phyloP scores from a whole-genome alignment of 495 filamentous ascomycete genomes.

The Chaetomidium leptoderma region DNA sequence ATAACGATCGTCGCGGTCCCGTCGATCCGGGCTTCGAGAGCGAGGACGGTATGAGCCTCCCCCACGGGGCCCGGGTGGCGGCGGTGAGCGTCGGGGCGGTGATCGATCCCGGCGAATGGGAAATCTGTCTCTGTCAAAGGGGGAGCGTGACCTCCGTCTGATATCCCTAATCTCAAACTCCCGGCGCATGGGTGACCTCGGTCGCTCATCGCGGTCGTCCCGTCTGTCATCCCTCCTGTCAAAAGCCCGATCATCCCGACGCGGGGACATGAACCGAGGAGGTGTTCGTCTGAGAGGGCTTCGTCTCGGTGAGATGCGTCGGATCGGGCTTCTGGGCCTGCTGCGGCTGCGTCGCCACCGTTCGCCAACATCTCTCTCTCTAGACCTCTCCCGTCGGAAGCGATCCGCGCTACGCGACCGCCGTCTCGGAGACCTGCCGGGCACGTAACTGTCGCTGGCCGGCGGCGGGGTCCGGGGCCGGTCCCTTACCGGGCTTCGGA shows the following conservation, averaged over 20 bases:
- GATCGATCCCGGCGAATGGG: constrained; percentile 35
- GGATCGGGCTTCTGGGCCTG: constrained; percentile 36
- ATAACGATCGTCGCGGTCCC: constrained; percentile 44
- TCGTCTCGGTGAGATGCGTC: constrained; percentile 38
- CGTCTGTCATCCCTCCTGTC: constrained; percentile 12
- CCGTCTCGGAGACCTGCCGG: constrained; percentile 34
- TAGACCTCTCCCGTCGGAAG: constrained; percentile 37
- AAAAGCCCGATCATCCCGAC: constrained; percentile 32
- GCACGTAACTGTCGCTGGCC: constrained; percentile 36
- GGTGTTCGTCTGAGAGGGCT: constrained; percentile 32
- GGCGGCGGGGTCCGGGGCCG: constrained; percentile 33
- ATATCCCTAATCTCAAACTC: constrained; percentile 28
- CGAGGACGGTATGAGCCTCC: constrained; percentile 41
- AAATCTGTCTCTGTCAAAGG: constrained; percentile 41
- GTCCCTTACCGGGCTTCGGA: constrained; percentile 42
- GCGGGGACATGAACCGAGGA: constrained; percentile 41
- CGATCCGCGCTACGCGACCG: constrained; percentile 33
- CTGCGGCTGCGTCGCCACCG: constrained; percentile 39
- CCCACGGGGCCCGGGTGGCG: constrained; percentile 31
- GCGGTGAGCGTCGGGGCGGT: constrained; percentile 38
- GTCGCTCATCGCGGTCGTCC: constrained; percentile 15
- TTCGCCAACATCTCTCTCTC: constrained; percentile 35
- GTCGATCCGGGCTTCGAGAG: constrained; percentile 42
- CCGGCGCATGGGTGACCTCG: constrained; percentile 27
- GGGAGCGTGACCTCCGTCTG: constrained; percentile 46